Evolutionary conservation across 75 land plant species (phyloP), one percentile per base, ranked within the genome.

Genomic region (Pinus tabuliformis): DNA sequence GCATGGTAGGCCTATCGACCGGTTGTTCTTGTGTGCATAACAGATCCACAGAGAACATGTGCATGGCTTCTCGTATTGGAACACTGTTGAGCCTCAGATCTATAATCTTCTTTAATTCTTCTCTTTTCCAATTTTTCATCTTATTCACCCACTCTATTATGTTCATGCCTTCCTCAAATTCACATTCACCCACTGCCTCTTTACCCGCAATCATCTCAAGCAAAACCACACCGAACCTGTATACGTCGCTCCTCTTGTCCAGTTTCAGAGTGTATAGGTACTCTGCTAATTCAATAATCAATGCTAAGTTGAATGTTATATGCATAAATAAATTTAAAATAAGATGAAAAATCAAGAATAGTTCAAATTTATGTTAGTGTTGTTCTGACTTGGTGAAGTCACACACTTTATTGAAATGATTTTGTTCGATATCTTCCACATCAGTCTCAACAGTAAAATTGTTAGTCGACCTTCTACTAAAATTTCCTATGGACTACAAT

Each of bases 221-320:
- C 52, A 85, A 81, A 58, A 85, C 88, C 17, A 88, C 90, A 7
- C 88, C 88, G 36, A 85, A 88, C 75, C 88, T 85, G 64, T 81
- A 85, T 6, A 88, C 76, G 59, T 88, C 88, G n/a, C 85, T 85
- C 88, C 85, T 85, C 82, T n/a, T n/a, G n/a, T n/a, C n/a, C n/a
- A n/a, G n/a, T n/a, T n/a, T n/a, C n/a, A n/a, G n/a, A n/a, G n/a
- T n/a, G n/a, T n/a, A n/a, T n/a, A n/a, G n/a, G n/a, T n/a, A n/a
- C n/a, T n/a, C n/a, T n/a, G n/a, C n/a, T n/a, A n/a, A n/a, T n/a
- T n/a, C n/a, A n/a, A n/a, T n/a, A n/a, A n/a, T n/a, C n/a, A n/a
- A n/a, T n/a, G n/a, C n/a, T n/a, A n/a, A n/a, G n/a, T n/a, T n/a
- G n/a, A n/a, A n/a, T n/a, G n/a, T n/a, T n/a, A n/a, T n/a, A n/a